phyloP scores from a whole-genome alignment of 306 rosid species.

The Fagus crenata region DNA sequence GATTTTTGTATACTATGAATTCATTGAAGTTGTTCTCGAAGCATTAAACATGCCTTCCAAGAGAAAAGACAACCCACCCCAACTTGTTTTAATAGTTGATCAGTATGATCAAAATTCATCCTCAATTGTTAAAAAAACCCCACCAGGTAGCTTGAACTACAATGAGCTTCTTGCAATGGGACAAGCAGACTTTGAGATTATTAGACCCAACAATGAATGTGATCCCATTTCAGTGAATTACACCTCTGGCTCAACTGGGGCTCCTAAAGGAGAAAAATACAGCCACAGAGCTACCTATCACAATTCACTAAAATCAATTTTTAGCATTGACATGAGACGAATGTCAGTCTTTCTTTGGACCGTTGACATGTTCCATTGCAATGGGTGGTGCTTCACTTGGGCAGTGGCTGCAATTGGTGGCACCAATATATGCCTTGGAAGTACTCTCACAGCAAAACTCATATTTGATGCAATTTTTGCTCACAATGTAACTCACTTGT shows the following conservation, averaged over 20 bases:
- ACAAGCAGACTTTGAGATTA: conserved; percentile 34
- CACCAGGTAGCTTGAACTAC: conserved; percentile 41
- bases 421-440: conserved; percentile 60
- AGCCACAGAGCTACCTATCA: conserved; percentile 74
- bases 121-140: conserved; percentile 24
- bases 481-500: conserved; percentile 65
- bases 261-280: conserved; percentile 73
- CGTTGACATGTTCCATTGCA: conserved; percentile 94
- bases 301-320: conserved; percentile 57
- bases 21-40: conserved; percentile 43
- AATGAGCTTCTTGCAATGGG: conserved; percentile 40
- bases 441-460: conserved; percentile 36
- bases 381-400: conserved; percentile 90
- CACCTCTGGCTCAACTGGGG: conserved; percentile 86
- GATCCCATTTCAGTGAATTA: conserved; percentile 74
- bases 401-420: conserved; percentile 77
- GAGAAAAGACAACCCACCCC: conserved; percentile 48
- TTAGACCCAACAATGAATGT: conserved; percentile 42
- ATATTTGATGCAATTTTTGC: conserved; percentile 53
- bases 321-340: conserved; percentile 41
- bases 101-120: conserved; percentile 19
- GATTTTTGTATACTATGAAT: conserved; percentile 59
- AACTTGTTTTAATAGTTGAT: conserved; percentile 49
- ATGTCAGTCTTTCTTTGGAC: conserved; percentile 78
- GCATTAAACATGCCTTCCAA: conserved; percentile 39